Conservation (phyloP, 176 grass and related monocot genomes). For the Miscanthus lutarioriparius region DNA sequence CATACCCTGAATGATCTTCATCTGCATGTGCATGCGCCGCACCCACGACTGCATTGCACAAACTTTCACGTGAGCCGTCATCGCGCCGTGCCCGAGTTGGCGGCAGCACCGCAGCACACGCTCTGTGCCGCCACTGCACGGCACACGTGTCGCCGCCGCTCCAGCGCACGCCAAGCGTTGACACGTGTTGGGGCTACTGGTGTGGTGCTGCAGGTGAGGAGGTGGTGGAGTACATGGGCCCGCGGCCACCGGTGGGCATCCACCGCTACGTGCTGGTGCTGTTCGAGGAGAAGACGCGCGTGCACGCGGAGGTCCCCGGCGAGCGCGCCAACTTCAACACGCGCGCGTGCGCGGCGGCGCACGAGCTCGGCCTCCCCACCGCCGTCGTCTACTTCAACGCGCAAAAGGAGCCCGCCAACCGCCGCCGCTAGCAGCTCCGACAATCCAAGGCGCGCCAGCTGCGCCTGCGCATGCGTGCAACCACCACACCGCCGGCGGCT, state of each 20-base stretch:
- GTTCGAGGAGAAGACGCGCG: conserved; percentile 69
- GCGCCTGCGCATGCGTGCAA: neutral
- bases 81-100: conserved; percentile 2
- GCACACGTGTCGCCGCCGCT: neutral
- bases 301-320: conserved; percentile 13
- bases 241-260: conserved; percentile 72
- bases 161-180: neutral
- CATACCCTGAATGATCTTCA: neutral
- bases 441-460: neutral
- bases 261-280: conserved; percentile 80
- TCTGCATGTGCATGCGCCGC: neutral
- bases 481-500: neutral
- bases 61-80: neutral
- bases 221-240: conserved; percentile 65
- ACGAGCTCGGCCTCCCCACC: conserved; percentile 70
- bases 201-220: conserved; percentile 53
- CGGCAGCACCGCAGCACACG: neutral
- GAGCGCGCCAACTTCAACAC: conserved; percentile 69
- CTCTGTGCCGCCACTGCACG: neutral
- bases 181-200: neutral
- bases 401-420: conserved; percentile 68
- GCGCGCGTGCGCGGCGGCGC: conserved; percentile 50
- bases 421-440: conserved; percentile 40
- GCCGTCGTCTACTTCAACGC: conserved; percentile 88
- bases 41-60: neutral